Base-by-base conservation (phyloP, 2,329 filamentous ascomycete species). In the Bipolaris bicolor region DNA sequence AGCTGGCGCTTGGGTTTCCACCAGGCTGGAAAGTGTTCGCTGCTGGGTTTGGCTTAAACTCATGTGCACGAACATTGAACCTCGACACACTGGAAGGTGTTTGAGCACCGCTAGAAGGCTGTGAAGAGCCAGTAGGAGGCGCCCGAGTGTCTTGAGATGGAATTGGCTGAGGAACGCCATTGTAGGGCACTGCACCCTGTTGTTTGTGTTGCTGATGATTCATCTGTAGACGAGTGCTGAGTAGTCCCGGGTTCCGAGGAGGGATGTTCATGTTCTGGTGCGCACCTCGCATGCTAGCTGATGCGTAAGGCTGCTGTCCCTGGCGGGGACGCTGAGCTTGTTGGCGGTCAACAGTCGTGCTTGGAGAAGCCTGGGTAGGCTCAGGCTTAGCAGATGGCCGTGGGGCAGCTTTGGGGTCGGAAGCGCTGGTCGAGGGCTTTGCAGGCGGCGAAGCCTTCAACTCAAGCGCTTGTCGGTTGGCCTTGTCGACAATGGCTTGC, bases 401-500 rank as follows among this genome's bases (percentile, higher is more conserved):
- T 37, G 62, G 50, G 11, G 66, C 64, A n/a, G 73, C 57, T 55
- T 76, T 76, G 15, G 65, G 55, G 31, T 76, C 74, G 16, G 70
- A 66, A 46, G 58, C 57, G 13, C 69, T 70, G 79, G 86, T 74
- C 69, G 79, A 67, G 67, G 76, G 70, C 40, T 79, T 72, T 44
- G 71, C 67, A 22, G 74, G 69, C 9, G 46, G 46, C 7, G 75
- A 70, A 16, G 67, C 65, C 60, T 78, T 78, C 44, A 71, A 63
- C 61, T 84, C 80, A 55, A 91, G 88, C 2, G 87, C 88, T 64
- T 94, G 89, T 70, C 87, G 86, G 59, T 91, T 87, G 1, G 92
- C 92, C 76, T 93, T 96, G 67, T 92, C 90, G 70, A 97, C 89
- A 62, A 99, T 98, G 72, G 93, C 88, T 70, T 92, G 88, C 77